Evolutionary conservation across 129 eudicot species (phyloP).

Genomic region (Daucus carota): DH1_v3.0 NC_030385.2:38128501-38129000

Average conservation of each 20-base stretch:
- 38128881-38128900: background rate
- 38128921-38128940: background rate
- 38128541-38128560: slow-evolving; percentile 67
- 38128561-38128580: slow-evolving; percentile 46
- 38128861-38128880: background rate
- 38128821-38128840: background rate
- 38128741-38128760: background rate
- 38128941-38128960: background rate
- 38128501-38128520: slow-evolving; percentile 64
- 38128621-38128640: slow-evolving; percentile 25
- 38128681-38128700: slow-evolving; percentile 76
- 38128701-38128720: background rate
- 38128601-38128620: slow-evolving; percentile 40
- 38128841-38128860: background rate
- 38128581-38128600: slow-evolving; percentile 65
- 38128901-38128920: background rate
- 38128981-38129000: background rate
- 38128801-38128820: background rate
- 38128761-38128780: background rate
- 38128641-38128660: slow-evolving; percentile 43
- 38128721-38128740: background rate
- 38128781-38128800: background rate
- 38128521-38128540: slow-evolving; percentile 61
- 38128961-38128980: background rate
- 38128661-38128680: slow-evolving; percentile 82